Evolutionary conservation across 2,329 filamentous ascomycete species (phyloP), one percentile per base, ranked within the genome.

Genomic region (Fusarium hostae): DNA sequence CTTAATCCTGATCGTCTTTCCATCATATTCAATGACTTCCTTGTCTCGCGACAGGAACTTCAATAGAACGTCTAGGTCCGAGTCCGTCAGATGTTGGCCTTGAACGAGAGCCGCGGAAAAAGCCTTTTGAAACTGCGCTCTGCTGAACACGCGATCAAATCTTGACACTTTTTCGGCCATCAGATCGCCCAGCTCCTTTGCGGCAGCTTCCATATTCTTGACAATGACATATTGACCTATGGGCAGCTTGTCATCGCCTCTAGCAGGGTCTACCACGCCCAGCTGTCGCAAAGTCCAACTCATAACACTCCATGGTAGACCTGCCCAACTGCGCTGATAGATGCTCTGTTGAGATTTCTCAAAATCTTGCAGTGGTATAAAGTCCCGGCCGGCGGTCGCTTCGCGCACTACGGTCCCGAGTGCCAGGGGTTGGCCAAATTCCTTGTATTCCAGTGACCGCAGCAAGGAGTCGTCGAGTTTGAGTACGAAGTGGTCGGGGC

Each of bases 341-440:
- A 97, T 89, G 81, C 90, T 95, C 61, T 91, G 88, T 58, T 86
- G 87, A 4, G 87, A 84, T 7, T 77, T 79, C 59, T 92, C 80
- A 75, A 97, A 99, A 13, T 92, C 87, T 18, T 88, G 82, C 15
- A 95, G 77, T 0, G 92, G 89, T 16, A 97, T 84, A 80, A 97
- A 88, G 47, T 92, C 90, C 50, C 87, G 89, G 45, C 86, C 88
- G 56, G 87, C 84, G 2, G 96, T 83, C 1, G 93, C 92, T 75
- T 98, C 95, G 34, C 83, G 82, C 52, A 98, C 84, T 9, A 95
- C 96, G 6, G 91, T 89, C 2, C 92, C 92, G 2, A 99, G 84
- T 6, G 93, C 94, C 13, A 95, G 86, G 3, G 96, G 96, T 48
- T 91, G 88, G 4, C 96, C 96, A 81, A 90, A 95, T 75, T 95